These are phyloP conservation scores for Sporisorium iseilematis-ciliati DNA, from an alignment of 1,284 basidiomycete species.

Conservation along the genomic window DNA sequence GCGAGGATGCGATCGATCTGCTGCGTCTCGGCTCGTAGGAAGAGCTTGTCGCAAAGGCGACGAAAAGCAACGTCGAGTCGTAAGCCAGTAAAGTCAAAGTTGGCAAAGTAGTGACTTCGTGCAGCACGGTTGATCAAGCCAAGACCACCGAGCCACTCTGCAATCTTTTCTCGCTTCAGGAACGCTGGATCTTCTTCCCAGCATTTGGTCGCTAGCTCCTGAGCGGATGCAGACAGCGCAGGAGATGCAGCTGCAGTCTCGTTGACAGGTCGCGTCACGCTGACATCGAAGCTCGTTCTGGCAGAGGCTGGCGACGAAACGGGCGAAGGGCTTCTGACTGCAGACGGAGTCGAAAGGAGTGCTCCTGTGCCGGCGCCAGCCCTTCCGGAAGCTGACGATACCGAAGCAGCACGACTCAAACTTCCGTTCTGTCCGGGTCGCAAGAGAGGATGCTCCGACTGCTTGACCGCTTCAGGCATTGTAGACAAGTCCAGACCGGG, in stretches of 20 bases:
- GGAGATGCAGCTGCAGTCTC: conserved; percentile 7
- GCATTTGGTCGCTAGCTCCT: conserved; percentile 80
- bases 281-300: conserved; percentile 34
- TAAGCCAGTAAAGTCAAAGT: conserved; percentile 86
- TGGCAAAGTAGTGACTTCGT: conserved; percentile 83
- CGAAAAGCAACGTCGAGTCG: conserved; percentile 91
- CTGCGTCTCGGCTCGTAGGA: conserved; percentile 94
- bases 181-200: conserved; percentile 90
- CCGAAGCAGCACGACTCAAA: conserved; percentile 16
- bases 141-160: conserved; percentile 92
- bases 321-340: conserved; percentile 23
- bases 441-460: conserved; percentile 20
- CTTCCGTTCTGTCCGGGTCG: conserved; percentile 26
- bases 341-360: conserved; percentile 20
- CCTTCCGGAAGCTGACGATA: conserved; percentile 4
- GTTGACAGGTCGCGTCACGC: conserved; percentile 8
- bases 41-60: conserved; percentile 88
- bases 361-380: conserved; percentile 3
- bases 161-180: conserved; percentile 87
- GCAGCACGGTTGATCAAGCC: conserved; percentile 81
- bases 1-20: conserved; percentile 96
- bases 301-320: conserved; percentile 26
- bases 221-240: conserved; percentile 18
- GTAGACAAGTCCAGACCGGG: conserved; percentile 22
- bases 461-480: conserved; percentile 23